phyloP scores from a whole-genome alignment of 345 rosid species.

The Syzygium grande region DNA sequence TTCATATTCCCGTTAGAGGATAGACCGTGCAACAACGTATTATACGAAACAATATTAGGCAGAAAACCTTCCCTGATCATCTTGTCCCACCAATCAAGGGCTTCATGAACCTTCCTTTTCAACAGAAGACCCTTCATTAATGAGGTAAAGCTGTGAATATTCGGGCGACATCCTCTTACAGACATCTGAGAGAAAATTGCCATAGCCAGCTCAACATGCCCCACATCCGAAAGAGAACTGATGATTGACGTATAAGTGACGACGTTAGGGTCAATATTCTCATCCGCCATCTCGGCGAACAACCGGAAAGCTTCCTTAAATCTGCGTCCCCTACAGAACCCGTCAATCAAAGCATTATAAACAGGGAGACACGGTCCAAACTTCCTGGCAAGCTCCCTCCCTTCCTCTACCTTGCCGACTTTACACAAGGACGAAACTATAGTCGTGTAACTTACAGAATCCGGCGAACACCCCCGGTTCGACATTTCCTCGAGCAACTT shows the following conservation, averaged over 20 bases:
- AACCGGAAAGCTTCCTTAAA: conserved; percentile 42
- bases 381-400: conserved; percentile 42
- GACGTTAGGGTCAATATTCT: conserved; percentile 52
- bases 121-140: conserved; percentile 63
- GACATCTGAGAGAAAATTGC: conserved; percentile 62
- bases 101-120: conserved; percentile 42
- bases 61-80: conserved; percentile 39
- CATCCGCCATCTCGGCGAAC: conserved; percentile 41
- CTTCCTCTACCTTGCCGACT: conserved; percentile 61
- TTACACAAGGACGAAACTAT: conserved; percentile 71
- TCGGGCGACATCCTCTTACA: conserved; percentile 65
- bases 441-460: conserved; percentile 73
- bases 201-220: conserved; percentile 44
- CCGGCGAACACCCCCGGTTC: conserved; percentile 56
- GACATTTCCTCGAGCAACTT: conserved; percentile 75
- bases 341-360: conserved; percentile 66
- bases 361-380: conserved; percentile 47
- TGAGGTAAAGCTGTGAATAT: conserved; percentile 55
- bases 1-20: conserved; percentile 39
- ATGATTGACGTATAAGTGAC: conserved; percentile 66
- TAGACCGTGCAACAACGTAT: conserved; percentile 60
- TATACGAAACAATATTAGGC: conserved; percentile 60
- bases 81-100: conserved; percentile 48
- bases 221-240: conserved; percentile 41
- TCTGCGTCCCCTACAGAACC: conserved; percentile 45